Evolutionary conservation across 768 basidiomycete genomes (phyloP).

Genomic region (Lyophyllum shimeji): DNA sequence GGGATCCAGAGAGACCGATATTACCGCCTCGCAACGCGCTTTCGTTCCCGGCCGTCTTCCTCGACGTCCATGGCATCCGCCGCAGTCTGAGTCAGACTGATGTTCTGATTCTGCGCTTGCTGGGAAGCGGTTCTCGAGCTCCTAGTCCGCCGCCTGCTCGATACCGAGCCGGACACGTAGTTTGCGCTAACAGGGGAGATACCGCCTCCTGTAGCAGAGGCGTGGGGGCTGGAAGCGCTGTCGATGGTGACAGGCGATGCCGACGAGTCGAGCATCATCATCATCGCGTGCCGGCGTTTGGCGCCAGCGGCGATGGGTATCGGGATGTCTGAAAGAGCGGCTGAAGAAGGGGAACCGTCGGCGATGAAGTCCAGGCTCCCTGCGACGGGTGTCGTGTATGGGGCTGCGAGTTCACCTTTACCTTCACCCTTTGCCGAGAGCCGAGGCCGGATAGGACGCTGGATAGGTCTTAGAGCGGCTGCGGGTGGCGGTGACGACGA

Average conservation of each 20-base stretch:
- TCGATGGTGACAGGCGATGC: conserved; percentile 37
- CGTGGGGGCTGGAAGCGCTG: conserved; percentile 30
- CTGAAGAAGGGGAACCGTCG: conserved; percentile 20
- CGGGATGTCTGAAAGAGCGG: conserved; percentile 35
- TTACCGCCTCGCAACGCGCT: conserved; percentile 68
- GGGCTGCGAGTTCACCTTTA: conserved; percentile 15
- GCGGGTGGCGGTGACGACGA: conserved; percentile 34
- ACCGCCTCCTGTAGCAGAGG: conserved; percentile 16
- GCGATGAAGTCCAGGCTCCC: conserved; percentile 22
- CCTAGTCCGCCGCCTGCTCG: conserved; percentile 53
- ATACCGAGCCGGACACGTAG: conserved; percentile 16
- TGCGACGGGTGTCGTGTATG: conserved; percentile 15
- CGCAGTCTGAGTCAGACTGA: conserved; percentile 32
- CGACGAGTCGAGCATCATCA: conserved; percentile 71
- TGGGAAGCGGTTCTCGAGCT: conserved; percentile 39
- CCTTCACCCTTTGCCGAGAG: conserved; percentile 19
- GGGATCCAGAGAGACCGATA: neutral
- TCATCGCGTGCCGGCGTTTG: conserved; percentile 76
- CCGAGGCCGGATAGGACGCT: conserved; percentile 23
- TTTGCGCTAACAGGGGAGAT: conserved; percentile 24
- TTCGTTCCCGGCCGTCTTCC: conserved; percentile 74
- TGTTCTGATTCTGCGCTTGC: conserved; percentile 38
- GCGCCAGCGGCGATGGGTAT: conserved; percentile 52
- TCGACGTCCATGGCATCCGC: conserved; percentile 72
- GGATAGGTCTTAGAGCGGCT: conserved; percentile 21